Evolutionary conservation across 2,329 filamentous ascomycete genomes (phyloP).

Genomic region (Colletotrichum nymphaeae): DNA sequence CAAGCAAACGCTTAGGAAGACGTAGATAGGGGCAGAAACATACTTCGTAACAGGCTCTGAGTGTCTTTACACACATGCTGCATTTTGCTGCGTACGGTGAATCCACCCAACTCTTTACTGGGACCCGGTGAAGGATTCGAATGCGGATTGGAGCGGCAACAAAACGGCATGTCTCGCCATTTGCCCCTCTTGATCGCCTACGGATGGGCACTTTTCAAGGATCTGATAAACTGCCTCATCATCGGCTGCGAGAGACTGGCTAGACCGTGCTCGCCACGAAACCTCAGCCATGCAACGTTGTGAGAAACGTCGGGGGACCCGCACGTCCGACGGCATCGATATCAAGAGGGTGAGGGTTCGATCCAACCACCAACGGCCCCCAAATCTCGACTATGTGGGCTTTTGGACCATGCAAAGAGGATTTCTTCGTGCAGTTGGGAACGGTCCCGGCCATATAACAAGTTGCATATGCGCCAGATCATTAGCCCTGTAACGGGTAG

Average conservation of each 20-base stretch:
- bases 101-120: not conserved
- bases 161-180: not conserved
- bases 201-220: not conserved
- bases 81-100: not conserved
- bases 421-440: not conserved
- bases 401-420: not conserved
- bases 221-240: not conserved
- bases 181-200: slow-evolving; percentile 1
- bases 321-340: not conserved
- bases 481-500: not conserved
- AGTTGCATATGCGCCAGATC: slow-evolving; percentile 12
- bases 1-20: not conserved
- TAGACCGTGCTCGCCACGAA: not conserved
- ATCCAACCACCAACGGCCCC: not conserved
- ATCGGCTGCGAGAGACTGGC: not conserved
- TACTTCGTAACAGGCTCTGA: not conserved
- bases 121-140: not conserved
- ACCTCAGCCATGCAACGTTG: not conserved
- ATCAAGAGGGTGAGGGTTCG: not conserved
- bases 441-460: not conserved
- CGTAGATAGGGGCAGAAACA: not conserved
- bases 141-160: slow-evolving; percentile 23
- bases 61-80: not conserved
- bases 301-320: not conserved
- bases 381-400: not conserved